phyloP scores from a whole-genome alignment of 345 rosid genomes.

The Moricandia moricandioides region DNA sequence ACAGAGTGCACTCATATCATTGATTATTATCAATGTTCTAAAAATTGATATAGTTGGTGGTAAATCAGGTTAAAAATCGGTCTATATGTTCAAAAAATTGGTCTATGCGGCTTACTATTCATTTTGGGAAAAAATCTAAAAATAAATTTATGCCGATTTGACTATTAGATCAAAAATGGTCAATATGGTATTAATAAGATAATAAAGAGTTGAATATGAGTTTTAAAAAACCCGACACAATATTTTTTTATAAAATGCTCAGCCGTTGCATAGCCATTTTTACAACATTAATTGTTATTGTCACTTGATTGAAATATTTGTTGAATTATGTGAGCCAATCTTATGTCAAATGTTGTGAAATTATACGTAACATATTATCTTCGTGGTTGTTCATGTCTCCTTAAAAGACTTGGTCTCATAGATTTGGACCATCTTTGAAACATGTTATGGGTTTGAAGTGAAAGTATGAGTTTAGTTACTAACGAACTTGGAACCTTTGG shows the following conservation, averaged over 20 bases:
- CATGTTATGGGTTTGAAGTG: not conserved
- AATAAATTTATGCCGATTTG: too few relatives aligned
- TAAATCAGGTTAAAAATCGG: too few relatives aligned
- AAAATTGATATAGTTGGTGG: too few relatives aligned
- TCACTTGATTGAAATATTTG: not conserved
- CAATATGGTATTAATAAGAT: too few relatives aligned
- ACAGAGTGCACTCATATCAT: not conserved
- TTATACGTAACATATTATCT: not conserved
- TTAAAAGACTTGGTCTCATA: not conserved
- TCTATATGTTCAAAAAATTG: too few relatives aligned
- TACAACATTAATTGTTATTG: not conserved
- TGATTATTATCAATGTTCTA: not conserved
- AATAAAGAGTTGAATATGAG: too few relatives aligned
- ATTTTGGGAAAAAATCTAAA: too few relatives aligned
- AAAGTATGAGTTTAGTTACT: slow-evolving; percentile 17
- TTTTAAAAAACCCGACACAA: too few relatives aligned
- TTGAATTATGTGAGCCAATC: not conserved
- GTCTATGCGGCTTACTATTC: too few relatives aligned
- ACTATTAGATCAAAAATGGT: too few relatives aligned
- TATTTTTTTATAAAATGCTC: too few relatives aligned
- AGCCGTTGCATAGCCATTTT: too few relatives aligned
- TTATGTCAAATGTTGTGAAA: slow-evolving; percentile 1
- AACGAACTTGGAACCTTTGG: slow-evolving; percentile 25
- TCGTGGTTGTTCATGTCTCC: not conserved
- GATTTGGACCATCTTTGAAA: not conserved